A percentile compares a stretch with the other conserved stretches of the same genome.
Conservation (phyloP, 805 yeast genomes). For the Myxozyma monticola region DNA sequence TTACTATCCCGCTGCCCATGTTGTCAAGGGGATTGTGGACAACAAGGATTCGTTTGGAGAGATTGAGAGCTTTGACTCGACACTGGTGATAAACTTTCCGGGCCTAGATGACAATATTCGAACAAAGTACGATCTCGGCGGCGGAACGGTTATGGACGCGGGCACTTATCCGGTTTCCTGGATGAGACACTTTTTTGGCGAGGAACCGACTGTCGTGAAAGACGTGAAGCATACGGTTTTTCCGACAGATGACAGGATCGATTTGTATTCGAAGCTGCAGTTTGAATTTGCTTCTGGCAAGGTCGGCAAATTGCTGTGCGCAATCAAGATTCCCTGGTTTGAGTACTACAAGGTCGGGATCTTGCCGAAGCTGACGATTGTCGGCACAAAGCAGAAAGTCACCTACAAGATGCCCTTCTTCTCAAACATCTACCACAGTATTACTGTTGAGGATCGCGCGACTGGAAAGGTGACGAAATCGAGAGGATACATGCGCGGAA, state of each 20-base stretch:
- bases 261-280: constrained; percentile 10
- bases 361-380: constrained; percentile 11
- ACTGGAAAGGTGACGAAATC: constrained; percentile 11
- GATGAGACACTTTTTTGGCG: constrained; percentile 20
- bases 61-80: constrained; percentile 14
- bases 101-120: constrained; percentile 10
- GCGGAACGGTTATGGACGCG: constrained; percentile 27
- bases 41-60: constrained; percentile 21
- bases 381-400: constrained; percentile 20
- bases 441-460: constrained; percentile 16
- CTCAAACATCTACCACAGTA: constrained; percentile 18
- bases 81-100: not conserved
- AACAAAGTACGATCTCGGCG: constrained; percentile 13
- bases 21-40: constrained; percentile 15
- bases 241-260: constrained; percentile 13
- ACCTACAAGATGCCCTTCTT: constrained; percentile 14
- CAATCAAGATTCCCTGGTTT: constrained; percentile 11
- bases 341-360: constrained; percentile 13
- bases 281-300: constrained; percentile 13
- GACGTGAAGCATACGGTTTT: not conserved
- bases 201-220: constrained; percentile 20
- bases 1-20: constrained; percentile 24
- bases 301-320: constrained; percentile 10
- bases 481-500: constrained; percentile 7
- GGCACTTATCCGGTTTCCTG: constrained; percentile 30